These are phyloP conservation scores for Lyophyllum decastes DNA, from an alignment of 768 basidiomycete genomes.

Conservation along the genomic window DNA sequence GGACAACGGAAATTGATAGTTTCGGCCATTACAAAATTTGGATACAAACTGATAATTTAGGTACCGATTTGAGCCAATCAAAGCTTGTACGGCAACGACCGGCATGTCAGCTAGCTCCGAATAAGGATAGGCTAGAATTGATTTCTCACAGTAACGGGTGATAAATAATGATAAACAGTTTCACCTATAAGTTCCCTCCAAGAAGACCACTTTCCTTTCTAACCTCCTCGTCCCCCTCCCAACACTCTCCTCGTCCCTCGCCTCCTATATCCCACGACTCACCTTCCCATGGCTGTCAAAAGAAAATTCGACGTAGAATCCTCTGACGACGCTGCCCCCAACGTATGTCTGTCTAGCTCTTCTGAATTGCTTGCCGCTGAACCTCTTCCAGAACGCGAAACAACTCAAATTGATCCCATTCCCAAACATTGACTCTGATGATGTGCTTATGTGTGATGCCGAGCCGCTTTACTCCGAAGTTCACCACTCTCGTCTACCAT, in stretches of 20 bases:
- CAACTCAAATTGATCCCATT: slow-evolving; percentile 77
- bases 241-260: slow-evolving; percentile 13
- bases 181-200: slow-evolving; percentile 29
- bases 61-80: background rate
- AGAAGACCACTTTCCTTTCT: slow-evolving; percentile 7
- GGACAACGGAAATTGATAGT: no score
- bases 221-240: slow-evolving; percentile 20
- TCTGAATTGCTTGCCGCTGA: slow-evolving; percentile 19
- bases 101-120: slow-evolving; percentile 2
- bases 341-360: slow-evolving; percentile 34
- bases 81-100: background rate
- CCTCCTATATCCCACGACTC: slow-evolving; percentile 12
- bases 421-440: slow-evolving; percentile 62
- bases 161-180: slow-evolving; percentile 25
- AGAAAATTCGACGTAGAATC: slow-evolving; percentile 69
- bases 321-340: slow-evolving; percentile 48
- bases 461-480: slow-evolving; percentile 54
- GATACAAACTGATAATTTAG: no score
- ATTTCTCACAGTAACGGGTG: slow-evolving; percentile 5
- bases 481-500: slow-evolving; percentile 64
- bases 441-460: slow-evolving; percentile 73
- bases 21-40: no score
- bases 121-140: background rate
- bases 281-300: slow-evolving; percentile 68
- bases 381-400: slow-evolving; percentile 50